These are phyloP conservation scores for Eutrema heterophyllum DNA, from an alignment of 345 rosid species.

Conservation along the genomic window DNA sequence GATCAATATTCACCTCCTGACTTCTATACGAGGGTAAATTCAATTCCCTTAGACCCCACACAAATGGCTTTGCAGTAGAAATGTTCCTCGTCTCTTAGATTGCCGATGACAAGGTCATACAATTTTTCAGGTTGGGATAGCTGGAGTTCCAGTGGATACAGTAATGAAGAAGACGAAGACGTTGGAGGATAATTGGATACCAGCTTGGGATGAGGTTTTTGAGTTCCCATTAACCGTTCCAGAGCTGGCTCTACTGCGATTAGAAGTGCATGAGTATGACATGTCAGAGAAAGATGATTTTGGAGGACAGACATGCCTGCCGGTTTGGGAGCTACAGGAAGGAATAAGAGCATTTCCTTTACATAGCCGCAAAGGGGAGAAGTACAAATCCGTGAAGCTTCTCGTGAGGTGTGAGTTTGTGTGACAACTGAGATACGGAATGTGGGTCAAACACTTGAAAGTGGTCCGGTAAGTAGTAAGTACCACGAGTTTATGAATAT, in stretches of 20 bases:
- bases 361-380: conserved; percentile 45
- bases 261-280: conserved; percentile 90
- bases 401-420: conserved; percentile 65
- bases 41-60: not conserved
- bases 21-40: conserved; percentile 31
- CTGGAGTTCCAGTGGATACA: conserved; percentile 72
- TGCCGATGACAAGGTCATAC: not conserved
- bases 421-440: conserved; percentile 4
- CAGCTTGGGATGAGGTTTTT: conserved; percentile 74
- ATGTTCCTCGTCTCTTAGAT: not conserved
- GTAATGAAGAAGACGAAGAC: conserved; percentile 77
- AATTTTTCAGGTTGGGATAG: conserved; percentile 64
- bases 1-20: conserved; percentile 36
- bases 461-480: not conserved
- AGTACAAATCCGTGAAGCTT: conserved; percentile 65
- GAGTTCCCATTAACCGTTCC: conserved; percentile 85
- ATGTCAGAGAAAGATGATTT: conserved; percentile 93
- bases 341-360: conserved; percentile 76
- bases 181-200: conserved; percentile 77
- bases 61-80: not conserved
- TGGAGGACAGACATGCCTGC: conserved; percentile 87
- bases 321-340: conserved; percentile 53
- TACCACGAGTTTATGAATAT: conserved; percentile 1
- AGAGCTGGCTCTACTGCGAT: conserved; percentile 64
- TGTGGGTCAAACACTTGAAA: not conserved